These are phyloP conservation scores for Truncatella angustata DNA, from an alignment of 2,329 filamentous ascomycete genomes.

Conservation along the genomic window DNA sequence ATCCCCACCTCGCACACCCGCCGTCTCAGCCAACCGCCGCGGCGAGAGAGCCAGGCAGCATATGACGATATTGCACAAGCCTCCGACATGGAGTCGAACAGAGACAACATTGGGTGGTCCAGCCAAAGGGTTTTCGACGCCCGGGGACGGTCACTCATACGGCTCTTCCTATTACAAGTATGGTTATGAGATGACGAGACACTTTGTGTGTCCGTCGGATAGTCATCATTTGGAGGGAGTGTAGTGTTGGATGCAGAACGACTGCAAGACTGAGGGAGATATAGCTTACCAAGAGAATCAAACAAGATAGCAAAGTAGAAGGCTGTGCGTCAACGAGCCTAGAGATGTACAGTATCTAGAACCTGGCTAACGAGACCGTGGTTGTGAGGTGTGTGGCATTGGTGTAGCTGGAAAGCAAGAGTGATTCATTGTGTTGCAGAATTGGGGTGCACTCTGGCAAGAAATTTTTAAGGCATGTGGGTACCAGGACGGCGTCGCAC, in stretches of 20 bases:
- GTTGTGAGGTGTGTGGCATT: too few species aligned
- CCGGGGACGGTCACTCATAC: slow-evolving; percentile 12
- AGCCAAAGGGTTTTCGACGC: slow-evolving; percentile 15
- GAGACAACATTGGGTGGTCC: slow-evolving; percentile 6
- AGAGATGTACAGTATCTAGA: too few species aligned
- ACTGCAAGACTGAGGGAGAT: too few species aligned
- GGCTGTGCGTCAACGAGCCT: too few species aligned
- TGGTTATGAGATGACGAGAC: slow-evolving; percentile 9
- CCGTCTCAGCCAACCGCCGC: slow-evolving; percentile 14
- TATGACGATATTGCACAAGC: slow-evolving; percentile 32
- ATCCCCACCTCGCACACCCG: slow-evolving; percentile 29
- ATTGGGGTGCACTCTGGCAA: background rate
- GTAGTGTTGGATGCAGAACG: background rate
- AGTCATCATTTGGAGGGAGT: slow-evolving; percentile 9
- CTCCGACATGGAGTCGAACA: slow-evolving; percentile 16
- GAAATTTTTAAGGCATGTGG: slow-evolving; percentile 2
- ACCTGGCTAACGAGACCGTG: too few species aligned
- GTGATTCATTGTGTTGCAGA: background rate
- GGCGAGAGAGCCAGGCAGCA: slow-evolving; percentile 29
- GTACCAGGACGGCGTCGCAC: background rate
- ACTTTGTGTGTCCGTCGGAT: slow-evolving; percentile 7
- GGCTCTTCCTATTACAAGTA: slow-evolving; percentile 11
- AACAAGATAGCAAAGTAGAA: background rate
- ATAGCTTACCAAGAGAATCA: background rate
- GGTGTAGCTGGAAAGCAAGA: too few species aligned